phyloP scores from a whole-genome alignment of 1,284 basidiomycete genomes.

The Ustilago tritici region DNA sequence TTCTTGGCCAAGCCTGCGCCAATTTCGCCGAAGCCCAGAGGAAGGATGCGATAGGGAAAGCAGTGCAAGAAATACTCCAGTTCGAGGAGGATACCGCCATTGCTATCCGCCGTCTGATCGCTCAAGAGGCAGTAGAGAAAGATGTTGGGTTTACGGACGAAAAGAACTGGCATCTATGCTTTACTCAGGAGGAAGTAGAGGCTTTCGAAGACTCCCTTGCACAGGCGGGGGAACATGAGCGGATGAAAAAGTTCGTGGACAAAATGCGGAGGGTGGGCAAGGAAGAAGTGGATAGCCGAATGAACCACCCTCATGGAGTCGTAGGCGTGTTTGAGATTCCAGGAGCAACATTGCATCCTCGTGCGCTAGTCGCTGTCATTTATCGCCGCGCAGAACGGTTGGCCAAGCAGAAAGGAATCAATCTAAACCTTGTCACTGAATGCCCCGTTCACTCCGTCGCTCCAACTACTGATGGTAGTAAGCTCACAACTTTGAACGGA shows the following conservation, averaged over 20 bases:
- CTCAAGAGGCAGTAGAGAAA: neutral
- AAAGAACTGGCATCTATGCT: constrained; percentile 56
- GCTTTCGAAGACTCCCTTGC: constrained; percentile 39
- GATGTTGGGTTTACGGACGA: constrained; percentile 34
- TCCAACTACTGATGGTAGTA: neutral
- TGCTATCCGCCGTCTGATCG: constrained; percentile 33
- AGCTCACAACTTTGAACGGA: constrained; percentile 9
- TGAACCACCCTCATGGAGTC: constrained; percentile 26
- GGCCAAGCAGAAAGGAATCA: constrained; percentile 19
- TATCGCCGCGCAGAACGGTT: constrained; percentile 13
- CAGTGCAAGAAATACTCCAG: constrained; percentile 37
- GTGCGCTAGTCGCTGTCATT: constrained; percentile 37
- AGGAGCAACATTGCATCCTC: constrained; percentile 52
- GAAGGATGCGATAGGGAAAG: constrained; percentile 1
- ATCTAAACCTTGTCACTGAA: constrained; percentile 34
- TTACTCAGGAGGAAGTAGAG: constrained; percentile 32
- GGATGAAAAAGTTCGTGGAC: constrained; percentile 22
- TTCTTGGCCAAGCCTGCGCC: constrained; percentile 3
- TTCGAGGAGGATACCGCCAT: constrained; percentile 38
- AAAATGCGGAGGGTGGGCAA: constrained; percentile 31
- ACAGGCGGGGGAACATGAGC: constrained; percentile 22
- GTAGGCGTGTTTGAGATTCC: constrained; percentile 52
- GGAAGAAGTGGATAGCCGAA: constrained; percentile 35
- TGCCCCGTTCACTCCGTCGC: constrained; percentile 25
- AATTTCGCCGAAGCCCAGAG: neutral